Percentiles rank a stretch among this genome's conserved stretches.
Evolutionary conservation across 768 basidiomycete genomes (phyloP).

Genomic region (Amanita exitialis): DNA sequence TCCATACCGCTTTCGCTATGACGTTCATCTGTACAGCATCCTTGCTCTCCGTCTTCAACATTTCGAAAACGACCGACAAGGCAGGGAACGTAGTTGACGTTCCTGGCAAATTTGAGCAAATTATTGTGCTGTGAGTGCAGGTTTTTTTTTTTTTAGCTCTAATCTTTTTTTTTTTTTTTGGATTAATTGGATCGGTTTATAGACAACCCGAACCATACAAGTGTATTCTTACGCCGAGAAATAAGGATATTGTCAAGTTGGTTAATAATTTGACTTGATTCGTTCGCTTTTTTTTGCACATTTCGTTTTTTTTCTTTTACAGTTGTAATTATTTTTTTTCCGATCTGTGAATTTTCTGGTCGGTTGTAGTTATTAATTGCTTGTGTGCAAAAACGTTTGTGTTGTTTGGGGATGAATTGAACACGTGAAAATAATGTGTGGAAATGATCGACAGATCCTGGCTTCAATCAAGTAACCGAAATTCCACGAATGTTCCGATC

Average conservation of each 20-base stretch:
- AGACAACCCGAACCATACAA: slow-evolving; percentile 1
- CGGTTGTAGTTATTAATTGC: no score
- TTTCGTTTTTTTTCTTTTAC: no score
- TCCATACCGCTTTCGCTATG: not conserved
- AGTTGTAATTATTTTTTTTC: no score
- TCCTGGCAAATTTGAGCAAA: not conserved
- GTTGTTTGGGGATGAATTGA: no score
- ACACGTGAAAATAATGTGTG: no score
- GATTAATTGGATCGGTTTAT: not conserved
- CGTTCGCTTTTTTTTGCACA: no score
- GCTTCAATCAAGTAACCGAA: no score
- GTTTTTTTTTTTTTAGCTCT: not conserved
- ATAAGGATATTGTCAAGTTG: not conserved
- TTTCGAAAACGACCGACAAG: slow-evolving; percentile 2
- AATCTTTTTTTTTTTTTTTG: not conserved
- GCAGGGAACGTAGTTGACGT: not conserved
- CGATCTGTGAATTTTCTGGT: no score
- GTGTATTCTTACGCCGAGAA: not conserved
- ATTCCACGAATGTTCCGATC: no score
- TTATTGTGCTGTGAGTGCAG: not conserved
- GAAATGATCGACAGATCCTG: no score
- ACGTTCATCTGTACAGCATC: not conserved
- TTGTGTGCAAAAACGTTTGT: no score
- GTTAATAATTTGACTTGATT: not conserved
- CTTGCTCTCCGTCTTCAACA: slow-evolving; percentile 1